Base-by-base conservation (phyloP, 345 rosid genomes). In the Citrus sinensis region DNA sequence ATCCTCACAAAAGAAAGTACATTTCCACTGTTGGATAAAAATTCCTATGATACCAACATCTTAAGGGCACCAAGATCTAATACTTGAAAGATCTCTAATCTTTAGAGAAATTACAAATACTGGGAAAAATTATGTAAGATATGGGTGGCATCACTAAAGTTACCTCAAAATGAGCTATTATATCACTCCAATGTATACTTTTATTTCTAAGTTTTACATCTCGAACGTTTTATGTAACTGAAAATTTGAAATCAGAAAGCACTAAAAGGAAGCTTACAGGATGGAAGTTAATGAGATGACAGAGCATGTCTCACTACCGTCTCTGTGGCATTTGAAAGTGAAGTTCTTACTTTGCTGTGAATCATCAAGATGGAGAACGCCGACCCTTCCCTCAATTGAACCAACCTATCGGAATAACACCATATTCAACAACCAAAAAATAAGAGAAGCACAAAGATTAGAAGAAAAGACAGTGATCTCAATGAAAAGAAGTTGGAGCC, bases 261-360 rank as follows among this genome's bases (percentile, higher is more conserved):
- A 78, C 66, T 55, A 63, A 76, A 16, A 16, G 29, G 2, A 62
- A 75, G 83, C 94, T 91, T 87, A 97, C 99, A 56, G 98, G 98
- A 78, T 94, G 99, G 82, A 97, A 93, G 83, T 93, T 92, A 97
- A 81, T 42, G 98, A 86, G 87, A 93, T 97, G 77, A 97, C 98
- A 1, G 99, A 93, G 82, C 90, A 97, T 69, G 93, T 92, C 29
- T 97, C 98, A 87, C 80, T 90, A 55, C 88, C 89, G 67, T 97
- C 98, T 76, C 98, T 89, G 85, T 97, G 99, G 88, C 99, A 97
- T 84, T 97, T 93, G 84, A 97, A 97, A 40, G 99, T 97, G 82
- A 97, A 97, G 86, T 97, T 94, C 79, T 93, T 97, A 72, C 68
- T 66, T 72, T 90, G 92, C 59, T 89, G 98, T 58, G 92, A 80